Base-by-base conservation (phyloP, 1,284 basidiomycete species). In the Sanghuangporus weigelae region DNA sequence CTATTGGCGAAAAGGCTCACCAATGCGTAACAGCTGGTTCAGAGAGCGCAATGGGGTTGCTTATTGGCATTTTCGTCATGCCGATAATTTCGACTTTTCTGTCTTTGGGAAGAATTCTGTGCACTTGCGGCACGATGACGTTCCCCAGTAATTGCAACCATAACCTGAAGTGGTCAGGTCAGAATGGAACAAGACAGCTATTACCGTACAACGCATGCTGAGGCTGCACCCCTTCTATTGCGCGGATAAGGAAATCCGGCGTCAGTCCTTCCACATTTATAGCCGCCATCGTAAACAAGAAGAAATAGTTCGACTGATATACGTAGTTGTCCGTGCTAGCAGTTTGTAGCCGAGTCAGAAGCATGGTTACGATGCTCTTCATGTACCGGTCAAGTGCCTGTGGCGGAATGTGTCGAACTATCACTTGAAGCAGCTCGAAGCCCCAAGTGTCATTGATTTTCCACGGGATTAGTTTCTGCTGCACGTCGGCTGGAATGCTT, bases 301-400 rank as follows among this genome's bases (percentile, higher is more conserved):
- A 75, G 75, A 97, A 95, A 70, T 86, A 82, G 10, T 92, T 84
- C 71, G 98, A 91, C 56, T 87, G 83, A 71, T 95, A 93, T 8
- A 90, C 87, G 74, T 92, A 97, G 73, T 87, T 91, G 66, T 96
- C 90, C 39, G 96, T 97, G 75, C 95, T 95, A 77, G 85, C 93
- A 23, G 84, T 84, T 71, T 98, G 95, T 76, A 98, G 81, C 57
- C 95, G 78, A 7, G 86, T 96, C 38, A 98, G 79, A 23, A 98
- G 80, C 19, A 92, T 88, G 73, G 95, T 82, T 70, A 98, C 79
- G 55, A 96, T 78, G 0, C 87, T 84, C 65, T 88, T 87, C 73
- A 93, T 84, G 77, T 91, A 96, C 50, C 84, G 84, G 63, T 84
- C 83, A 70, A 98, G 79, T 19, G 83, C 78, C 5, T 78, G 71